Conservation (phyloP, 2,329 filamentous ascomycete species). For the Exophiala viscosa region DNA sequence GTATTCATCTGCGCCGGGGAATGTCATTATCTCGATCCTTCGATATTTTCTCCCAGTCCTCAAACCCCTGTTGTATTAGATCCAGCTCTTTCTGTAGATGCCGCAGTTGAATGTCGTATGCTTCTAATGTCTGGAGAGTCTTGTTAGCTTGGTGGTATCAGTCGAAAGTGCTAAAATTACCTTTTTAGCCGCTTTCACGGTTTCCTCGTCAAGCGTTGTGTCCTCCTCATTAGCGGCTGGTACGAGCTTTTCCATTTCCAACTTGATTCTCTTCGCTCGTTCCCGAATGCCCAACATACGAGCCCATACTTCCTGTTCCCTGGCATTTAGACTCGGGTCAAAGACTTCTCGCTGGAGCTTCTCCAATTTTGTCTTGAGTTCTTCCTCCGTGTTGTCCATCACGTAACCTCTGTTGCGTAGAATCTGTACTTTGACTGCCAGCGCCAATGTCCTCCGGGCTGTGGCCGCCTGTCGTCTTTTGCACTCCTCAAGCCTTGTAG, state of each 20-base stretch:
- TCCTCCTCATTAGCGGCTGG: conserved; percentile 41
- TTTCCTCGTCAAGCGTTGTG: conserved; percentile 53
- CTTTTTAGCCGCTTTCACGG: conserved; percentile 59
- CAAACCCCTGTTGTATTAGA: conserved; percentile 57
- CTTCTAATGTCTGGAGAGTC: conserved; percentile 44
- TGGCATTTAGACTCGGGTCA: conserved; percentile 57
- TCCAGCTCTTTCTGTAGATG: conserved; percentile 61
- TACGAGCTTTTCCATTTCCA: conserved; percentile 53
- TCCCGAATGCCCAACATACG: conserved; percentile 61
- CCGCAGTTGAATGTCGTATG: conserved; percentile 49
- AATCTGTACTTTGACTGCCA: conserved; percentile 63
- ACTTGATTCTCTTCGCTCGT: conserved; percentile 55
- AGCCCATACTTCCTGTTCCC: conserved; percentile 65
- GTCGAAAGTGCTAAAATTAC: conserved; percentile 36
- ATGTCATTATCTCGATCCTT: conserved; percentile 19
- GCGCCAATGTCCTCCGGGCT: conserved; percentile 56
- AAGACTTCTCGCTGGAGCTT: conserved; percentile 56
- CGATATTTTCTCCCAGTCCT: conserved; percentile 49
- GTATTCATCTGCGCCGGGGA: conserved; percentile 17
- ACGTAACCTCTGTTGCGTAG: conserved; percentile 62
- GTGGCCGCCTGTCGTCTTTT: conserved; percentile 58
- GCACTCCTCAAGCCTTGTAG: conserved; percentile 56
- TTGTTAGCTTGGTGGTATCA: conserved; percentile 29
- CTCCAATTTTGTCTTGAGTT: conserved; percentile 59
- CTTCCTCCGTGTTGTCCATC: conserved; percentile 62